phyloP scores from a whole-genome alignment of 2,329 filamentous ascomycete genomes.

The Neobulgaria alba region DNA sequence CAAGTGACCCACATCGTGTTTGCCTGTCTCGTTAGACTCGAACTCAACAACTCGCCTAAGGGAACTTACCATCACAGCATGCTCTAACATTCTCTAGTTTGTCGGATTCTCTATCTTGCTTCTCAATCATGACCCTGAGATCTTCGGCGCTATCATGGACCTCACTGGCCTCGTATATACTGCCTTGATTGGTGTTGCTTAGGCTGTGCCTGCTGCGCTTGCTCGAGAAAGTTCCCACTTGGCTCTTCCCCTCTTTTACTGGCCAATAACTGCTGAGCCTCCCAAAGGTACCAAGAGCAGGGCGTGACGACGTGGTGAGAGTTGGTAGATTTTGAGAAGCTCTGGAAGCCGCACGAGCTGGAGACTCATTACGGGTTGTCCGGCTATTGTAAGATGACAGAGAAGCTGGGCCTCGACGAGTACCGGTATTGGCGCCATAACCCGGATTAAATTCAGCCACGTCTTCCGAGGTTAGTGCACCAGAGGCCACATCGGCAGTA shows the following conservation, averaged over 20 bases:
- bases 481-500: conserved; percentile 48
- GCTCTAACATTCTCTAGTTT: conserved; percentile 90
- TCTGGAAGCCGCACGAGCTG: conserved; percentile 33
- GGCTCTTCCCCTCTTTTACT: conserved; percentile 15
- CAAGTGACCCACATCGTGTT: conserved; percentile 63
- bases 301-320: conserved; percentile 20
- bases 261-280: conserved; percentile 52
- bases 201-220: conserved; percentile 43
- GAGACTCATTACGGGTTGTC: conserved; percentile 58
- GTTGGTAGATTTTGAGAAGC: conserved; percentile 21
- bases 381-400: conserved; percentile 75
- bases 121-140: conserved; percentile 68
- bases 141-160: conserved; percentile 77
- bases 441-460: conserved; percentile 74
- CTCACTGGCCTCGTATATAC: conserved; percentile 47
- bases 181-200: conserved; percentile 23
- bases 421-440: conserved; percentile 36
- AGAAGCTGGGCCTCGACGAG: conserved; percentile 51
- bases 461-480: conserved; percentile 50
- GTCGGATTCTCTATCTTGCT: conserved; percentile 67
- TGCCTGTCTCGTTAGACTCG: conserved; percentile 40
- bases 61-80: conserved; percentile 83
- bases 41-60: background rate
- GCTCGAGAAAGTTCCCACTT: conserved; percentile 42
- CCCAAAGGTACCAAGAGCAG: conserved; percentile 40